Conservation (phyloP, 495 filamentous ascomycete species). For the Gamarada debralockiae region DNA sequence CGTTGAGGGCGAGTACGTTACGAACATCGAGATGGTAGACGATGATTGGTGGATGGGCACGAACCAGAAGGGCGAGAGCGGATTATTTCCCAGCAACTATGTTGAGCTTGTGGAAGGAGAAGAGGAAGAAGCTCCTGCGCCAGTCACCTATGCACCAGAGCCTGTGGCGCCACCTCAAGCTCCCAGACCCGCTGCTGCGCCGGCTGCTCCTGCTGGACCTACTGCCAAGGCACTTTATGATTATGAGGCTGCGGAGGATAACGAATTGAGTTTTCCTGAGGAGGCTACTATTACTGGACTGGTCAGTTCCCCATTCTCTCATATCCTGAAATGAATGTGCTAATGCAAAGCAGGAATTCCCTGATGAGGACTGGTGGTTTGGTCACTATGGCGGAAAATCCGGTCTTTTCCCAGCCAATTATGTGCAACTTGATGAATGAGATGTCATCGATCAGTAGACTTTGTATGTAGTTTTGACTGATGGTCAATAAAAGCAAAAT, state of each 20-base stretch:
- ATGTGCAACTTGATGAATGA: constrained; percentile 63
- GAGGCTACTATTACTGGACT: constrained; percentile 66
- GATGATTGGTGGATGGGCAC: constrained; percentile 96
- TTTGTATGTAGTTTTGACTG: not conserved
- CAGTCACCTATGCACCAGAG: constrained; percentile 24
- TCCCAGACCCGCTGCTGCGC: constrained; percentile 31
- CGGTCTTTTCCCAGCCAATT: constrained; percentile 91
- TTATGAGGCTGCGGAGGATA: constrained; percentile 96
- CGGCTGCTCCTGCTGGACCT: constrained; percentile 38
- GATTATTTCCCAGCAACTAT: constrained; percentile 95
- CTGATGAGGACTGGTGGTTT: constrained; percentile 98
- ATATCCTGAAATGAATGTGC: not conserved
- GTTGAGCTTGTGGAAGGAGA: constrained; percentile 70
- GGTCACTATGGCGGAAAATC: constrained; percentile 74
- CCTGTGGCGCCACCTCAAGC: constrained; percentile 5
- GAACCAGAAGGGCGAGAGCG: constrained; percentile 74
- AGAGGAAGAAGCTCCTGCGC: constrained; percentile 24
- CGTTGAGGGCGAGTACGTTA: constrained; percentile 84
- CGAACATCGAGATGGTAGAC: constrained; percentile 97
- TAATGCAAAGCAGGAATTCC: constrained; percentile 69
- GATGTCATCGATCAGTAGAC: too few relatives aligned
- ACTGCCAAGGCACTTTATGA: constrained; percentile 89
- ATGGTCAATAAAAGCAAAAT: not conserved
- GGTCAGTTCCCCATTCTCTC: constrained; percentile 12
- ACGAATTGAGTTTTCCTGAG: constrained; percentile 93